Evolutionary conservation across 768 basidiomycete genomes (phyloP).

Genomic region (Filobasidium wieringae): DNA sequence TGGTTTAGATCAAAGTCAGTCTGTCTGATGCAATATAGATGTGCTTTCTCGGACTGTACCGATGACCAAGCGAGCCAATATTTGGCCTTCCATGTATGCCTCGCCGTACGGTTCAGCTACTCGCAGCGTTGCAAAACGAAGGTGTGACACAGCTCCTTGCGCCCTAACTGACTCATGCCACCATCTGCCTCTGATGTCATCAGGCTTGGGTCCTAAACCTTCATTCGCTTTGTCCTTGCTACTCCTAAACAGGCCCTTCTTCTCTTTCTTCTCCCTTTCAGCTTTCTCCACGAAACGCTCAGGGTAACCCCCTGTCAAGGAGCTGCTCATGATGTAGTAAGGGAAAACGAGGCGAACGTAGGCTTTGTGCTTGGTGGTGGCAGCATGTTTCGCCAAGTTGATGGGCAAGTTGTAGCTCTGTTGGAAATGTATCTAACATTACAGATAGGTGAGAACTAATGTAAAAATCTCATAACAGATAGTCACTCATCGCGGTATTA

Average conservation of each 20-base stretch:
- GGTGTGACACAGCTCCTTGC: conserved; percentile 16
- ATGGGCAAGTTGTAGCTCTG: conserved; percentile 30
- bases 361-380: conserved; percentile 16
- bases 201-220: conserved; percentile 22
- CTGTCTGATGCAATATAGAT: no score
- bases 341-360: conserved; percentile 33
- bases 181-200: conserved; percentile 31
- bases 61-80: conserved; percentile 27
- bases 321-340: conserved; percentile 33
- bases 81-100: conserved; percentile 27
- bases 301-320: conserved; percentile 17
- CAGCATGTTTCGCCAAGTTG: conserved; percentile 24
- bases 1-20: no score
- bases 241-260: conserved; percentile 12
- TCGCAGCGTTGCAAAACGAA: conserved; percentile 29
- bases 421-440: conserved; percentile 27
- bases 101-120: conserved; percentile 31
- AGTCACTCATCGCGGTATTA: background rate
- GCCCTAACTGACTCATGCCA: conserved; percentile 35
- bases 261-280: conserved; percentile 19
- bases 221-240: conserved; percentile 1
- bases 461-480: background rate
- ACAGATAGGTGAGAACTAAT: background rate
- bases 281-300: conserved; percentile 1
- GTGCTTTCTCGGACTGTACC: conserved; percentile 12